These are phyloP conservation scores for barrel medic (Medicago truncatula) DNA, from an alignment of 306 rosid species.

Conservation along the genomic window MtrunA17r5.0-ANR NC_053049.1:26109001-26109500, in stretches of 20 bases:
- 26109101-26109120: background rate
- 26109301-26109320: conserved; percentile 35
- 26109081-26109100: background rate
- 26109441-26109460: conserved; percentile 3
- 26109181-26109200: conserved; percentile 56
- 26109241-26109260: conserved; percentile 51
- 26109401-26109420: conserved; percentile 36
- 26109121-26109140: background rate
- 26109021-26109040: too few species aligned
- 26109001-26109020: too few species aligned
- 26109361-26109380: conserved; percentile 19
- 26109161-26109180: conserved; percentile 70
- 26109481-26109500: conserved; percentile 34
- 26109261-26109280: conserved; percentile 26
- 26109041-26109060: background rate
- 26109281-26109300: conserved; percentile 36
- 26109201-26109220: conserved; percentile 76
- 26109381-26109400: conserved; percentile 29
- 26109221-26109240: conserved; percentile 51
- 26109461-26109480: conserved; percentile 39
- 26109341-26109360: conserved; percentile 35
- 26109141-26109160: conserved; percentile 33
- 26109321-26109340: conserved; percentile 25
- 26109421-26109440: conserved; percentile 9
- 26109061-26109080: conserved; percentile 11